These are phyloP conservation scores for Trichoderma sp. DNA, from an alignment of 2,329 filamentous ascomycete genomes.

Conservation along the genomic window DNA sequence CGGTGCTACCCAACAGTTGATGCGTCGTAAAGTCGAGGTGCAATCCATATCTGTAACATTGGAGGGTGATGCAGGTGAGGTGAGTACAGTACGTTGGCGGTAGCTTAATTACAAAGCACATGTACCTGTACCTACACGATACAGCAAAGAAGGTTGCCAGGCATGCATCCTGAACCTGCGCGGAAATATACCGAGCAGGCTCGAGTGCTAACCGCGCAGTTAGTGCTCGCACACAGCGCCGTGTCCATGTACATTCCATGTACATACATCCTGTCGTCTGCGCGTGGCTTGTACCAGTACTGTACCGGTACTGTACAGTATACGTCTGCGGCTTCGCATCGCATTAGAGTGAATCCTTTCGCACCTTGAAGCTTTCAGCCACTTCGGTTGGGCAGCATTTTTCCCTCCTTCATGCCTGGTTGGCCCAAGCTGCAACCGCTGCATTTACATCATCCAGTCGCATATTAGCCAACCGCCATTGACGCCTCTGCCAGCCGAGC, in stretches of 20 bases:
- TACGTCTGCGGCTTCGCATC: no score
- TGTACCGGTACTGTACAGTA: not conserved
- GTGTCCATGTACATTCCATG: no score
- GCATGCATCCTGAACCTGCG: not conserved
- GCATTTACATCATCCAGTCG: not conserved
- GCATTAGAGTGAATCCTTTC: not conserved
- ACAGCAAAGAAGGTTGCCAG: no score
- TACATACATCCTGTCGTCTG: not conserved
- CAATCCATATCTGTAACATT: not conserved
- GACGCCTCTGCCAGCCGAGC: conserved; percentile 6
- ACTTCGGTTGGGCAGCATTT: not conserved
- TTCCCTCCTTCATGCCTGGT: not conserved
- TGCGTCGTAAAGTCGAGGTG: not conserved
- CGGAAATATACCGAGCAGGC: not conserved
- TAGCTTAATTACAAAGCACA: no score
- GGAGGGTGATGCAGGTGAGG: not conserved
- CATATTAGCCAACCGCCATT: conserved; percentile 3
- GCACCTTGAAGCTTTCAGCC: not conserved
- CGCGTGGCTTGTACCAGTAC: not conserved
- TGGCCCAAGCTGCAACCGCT: not conserved
- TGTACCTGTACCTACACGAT: no score
- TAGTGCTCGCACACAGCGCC: no score
- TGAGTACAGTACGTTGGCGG: no score
- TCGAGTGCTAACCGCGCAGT: no score
- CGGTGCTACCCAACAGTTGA: not conserved